Conservation (phyloP, 176 grass and related monocot species). For the Guadua angustifolia region DNA sequence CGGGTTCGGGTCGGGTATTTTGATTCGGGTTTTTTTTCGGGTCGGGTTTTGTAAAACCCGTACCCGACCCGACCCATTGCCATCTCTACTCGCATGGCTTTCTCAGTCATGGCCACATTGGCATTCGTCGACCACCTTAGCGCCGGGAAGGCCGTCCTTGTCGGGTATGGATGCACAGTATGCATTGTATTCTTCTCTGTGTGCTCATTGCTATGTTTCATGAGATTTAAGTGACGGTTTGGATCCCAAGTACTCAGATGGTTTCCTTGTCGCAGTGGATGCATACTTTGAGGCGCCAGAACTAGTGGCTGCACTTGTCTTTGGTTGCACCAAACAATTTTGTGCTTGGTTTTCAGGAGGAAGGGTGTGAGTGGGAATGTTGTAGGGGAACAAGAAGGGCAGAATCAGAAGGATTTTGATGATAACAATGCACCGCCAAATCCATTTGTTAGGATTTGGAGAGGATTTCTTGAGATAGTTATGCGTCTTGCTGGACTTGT, state of each 20-base stretch:
- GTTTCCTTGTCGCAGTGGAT: conserved; percentile 78
- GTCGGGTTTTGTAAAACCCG: no score
- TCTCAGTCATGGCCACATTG: conserved; percentile 63
- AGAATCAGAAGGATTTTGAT: conserved; percentile 35
- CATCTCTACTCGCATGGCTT: no score
- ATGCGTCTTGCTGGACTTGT: conserved; percentile 44
- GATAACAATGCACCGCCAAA: conserved; percentile 13
- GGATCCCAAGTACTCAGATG: conserved; percentile 78
- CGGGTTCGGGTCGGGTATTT: no score
- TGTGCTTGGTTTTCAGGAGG: conserved; percentile 45
- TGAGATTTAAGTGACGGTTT: conserved; percentile 1
- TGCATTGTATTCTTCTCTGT: background rate
- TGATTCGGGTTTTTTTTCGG: no score
- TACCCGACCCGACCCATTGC: no score
- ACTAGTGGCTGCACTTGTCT: conserved; percentile 71
- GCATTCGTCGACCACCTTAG: conserved; percentile 72
- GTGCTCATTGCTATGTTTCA: conserved; percentile 7
- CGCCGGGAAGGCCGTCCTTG: conserved; percentile 60
- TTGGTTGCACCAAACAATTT: conserved; percentile 78
- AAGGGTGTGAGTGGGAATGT: conserved; percentile 27
- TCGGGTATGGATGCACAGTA: conserved; percentile 55
- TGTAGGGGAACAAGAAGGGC: conserved; percentile 21
- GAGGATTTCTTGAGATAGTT: conserved; percentile 51
- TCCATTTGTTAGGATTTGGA: conserved; percentile 58
- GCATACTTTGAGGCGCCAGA: conserved; percentile 79